Percentiles rank a stretch among this genome's conserved stretches.
These are phyloP conservation scores for Arxiozyma bovina DNA, from an alignment of 1,139 yeast genomes.

Conservation along the genomic window DNA sequence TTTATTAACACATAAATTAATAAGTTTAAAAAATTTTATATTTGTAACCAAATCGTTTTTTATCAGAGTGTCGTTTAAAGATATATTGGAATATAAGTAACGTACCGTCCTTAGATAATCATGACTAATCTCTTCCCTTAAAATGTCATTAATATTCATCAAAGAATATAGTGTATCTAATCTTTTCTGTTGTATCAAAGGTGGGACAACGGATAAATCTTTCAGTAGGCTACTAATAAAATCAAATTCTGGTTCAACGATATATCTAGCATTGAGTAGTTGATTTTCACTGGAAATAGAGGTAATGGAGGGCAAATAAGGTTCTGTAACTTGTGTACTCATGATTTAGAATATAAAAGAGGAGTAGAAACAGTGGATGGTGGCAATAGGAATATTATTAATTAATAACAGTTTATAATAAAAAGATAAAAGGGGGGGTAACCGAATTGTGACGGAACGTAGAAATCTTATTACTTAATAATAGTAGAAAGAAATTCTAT, in stretches of 20 bases:
- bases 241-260: conserved; percentile 8
- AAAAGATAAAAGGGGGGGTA: not conserved
- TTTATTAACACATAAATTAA: conserved; percentile 16
- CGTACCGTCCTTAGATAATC: conserved; percentile 11
- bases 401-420: too few species aligned
- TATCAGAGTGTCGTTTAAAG: conserved; percentile 11
- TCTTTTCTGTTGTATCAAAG: conserved; percentile 11
- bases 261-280: not conserved
- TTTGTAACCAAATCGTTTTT: conserved; percentile 11
- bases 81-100: conserved; percentile 9
- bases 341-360: not conserved
- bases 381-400: not conserved
- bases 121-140: conserved; percentile 16
- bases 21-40: conserved; percentile 15
- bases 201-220: conserved; percentile 7
- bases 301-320: not conserved
- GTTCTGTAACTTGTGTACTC: not conserved
- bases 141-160: conserved; percentile 16
- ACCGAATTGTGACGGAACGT: not conserved
- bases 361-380: not conserved
- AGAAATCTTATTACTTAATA: not conserved
- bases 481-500: too few species aligned
- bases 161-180: conserved; percentile 20
- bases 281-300: not conserved
- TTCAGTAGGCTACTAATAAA: conserved; percentile 3